Conservation (phyloP, 2,329 filamentous ascomycete genomes). For the Diaporthe helianthi region DNA sequence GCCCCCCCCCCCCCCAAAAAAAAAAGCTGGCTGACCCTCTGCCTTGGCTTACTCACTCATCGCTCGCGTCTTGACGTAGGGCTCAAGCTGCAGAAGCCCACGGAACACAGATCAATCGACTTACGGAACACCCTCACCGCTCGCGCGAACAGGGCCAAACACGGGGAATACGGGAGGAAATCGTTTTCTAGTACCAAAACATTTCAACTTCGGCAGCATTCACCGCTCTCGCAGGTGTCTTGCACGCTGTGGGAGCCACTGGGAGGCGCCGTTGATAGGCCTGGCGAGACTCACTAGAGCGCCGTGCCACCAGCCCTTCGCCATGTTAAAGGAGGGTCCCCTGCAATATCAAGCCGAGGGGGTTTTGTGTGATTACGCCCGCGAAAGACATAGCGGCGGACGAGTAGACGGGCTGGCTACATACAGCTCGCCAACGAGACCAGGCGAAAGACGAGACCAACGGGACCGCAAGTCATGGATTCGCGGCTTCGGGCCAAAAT, state of each 20-base stretch:
- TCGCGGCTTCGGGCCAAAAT: neutral
- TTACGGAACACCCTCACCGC: constrained; percentile 15
- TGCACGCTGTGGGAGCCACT: neutral
- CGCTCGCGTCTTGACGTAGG: constrained; percentile 17
- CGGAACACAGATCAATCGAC: constrained; percentile 16
- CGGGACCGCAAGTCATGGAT: neutral
- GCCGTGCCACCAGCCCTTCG: neutral
- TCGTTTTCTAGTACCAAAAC: neutral
- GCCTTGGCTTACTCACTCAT: constrained; percentile 4
- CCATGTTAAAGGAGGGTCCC: neutral
- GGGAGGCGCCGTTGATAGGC: constrained; percentile 11
- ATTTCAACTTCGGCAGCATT: neutral
- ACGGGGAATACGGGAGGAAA: neutral
- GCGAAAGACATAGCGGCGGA: neutral
- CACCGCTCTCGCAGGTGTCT: constrained; percentile 15
- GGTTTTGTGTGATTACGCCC: constrained; percentile 15
- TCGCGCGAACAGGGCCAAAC: neutral
- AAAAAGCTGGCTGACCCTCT: neutral
- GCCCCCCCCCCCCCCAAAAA: no score
- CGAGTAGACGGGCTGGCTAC: neutral
- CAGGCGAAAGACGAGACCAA: neutral
- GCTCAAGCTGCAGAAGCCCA: constrained; percentile 14
- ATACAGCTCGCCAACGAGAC: neutral
- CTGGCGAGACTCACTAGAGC: constrained; percentile 12
- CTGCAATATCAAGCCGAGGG: constrained; percentile 13